A percentile compares a stretch with the other conserved stretches of the same genome.
phyloP scores from a whole-genome alignment of 2,329 filamentous ascomycete genomes.

The Trichophyton rubrum region DNA sequence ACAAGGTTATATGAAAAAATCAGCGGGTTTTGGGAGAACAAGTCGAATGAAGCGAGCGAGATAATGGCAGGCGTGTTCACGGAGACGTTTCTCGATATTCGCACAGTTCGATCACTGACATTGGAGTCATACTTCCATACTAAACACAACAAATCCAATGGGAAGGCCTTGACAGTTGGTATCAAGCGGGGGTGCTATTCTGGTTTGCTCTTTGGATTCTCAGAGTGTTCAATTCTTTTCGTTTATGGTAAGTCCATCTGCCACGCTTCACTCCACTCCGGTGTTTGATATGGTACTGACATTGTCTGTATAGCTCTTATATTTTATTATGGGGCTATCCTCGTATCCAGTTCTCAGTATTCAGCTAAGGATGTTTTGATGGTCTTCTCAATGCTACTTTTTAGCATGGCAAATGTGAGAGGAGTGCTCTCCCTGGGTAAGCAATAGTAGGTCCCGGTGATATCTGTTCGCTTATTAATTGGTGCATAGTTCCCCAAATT shows the following conservation, averaged over 20 bases:
- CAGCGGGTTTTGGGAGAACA: constrained; percentile 59
- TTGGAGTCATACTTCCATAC: constrained; percentile 58
- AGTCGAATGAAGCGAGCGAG: constrained; percentile 52
- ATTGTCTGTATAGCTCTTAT: constrained; percentile 45
- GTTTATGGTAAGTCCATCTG: constrained; percentile 38
- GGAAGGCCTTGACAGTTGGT: constrained; percentile 47
- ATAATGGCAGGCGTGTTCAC: constrained; percentile 50
- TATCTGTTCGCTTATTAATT: not conserved
- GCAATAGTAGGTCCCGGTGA: constrained; percentile 8
- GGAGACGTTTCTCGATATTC: constrained; percentile 68
- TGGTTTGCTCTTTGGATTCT: constrained; percentile 64
- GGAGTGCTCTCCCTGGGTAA: constrained; percentile 52
- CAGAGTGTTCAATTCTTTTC: constrained; percentile 59
- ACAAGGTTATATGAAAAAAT: constrained; percentile 53
- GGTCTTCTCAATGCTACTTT: constrained; percentile 71
- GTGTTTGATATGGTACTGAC: constrained; percentile 8
- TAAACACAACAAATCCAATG: constrained; percentile 47
- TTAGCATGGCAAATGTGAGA: constrained; percentile 62
- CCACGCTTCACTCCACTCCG: too few relatives aligned
- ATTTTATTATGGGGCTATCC: constrained; percentile 66
- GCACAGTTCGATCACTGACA: constrained; percentile 61
- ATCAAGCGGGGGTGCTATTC: constrained; percentile 53
- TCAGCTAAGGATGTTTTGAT: constrained; percentile 52
- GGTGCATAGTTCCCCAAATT: constrained; percentile 56
- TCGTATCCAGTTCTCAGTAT: constrained; percentile 43